These are phyloP conservation scores for Cardamine occulta DNA, from an alignment of 345 rosid genomes.

Conservation along the genomic window DNA sequence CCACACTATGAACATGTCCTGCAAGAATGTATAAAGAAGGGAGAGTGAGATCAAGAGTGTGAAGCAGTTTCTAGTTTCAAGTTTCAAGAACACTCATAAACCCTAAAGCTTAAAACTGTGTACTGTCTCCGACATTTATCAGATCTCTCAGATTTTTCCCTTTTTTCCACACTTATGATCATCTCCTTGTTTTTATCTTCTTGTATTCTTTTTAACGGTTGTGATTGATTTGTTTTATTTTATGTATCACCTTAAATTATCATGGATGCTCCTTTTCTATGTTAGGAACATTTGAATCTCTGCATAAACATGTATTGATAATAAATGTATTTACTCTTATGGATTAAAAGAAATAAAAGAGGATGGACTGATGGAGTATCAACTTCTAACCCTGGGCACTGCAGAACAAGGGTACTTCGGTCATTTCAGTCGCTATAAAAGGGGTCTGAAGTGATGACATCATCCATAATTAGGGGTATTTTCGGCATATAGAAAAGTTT, in stretches of 20 bases:
- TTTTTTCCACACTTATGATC: slow-evolving; percentile 34
- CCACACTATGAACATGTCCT: slow-evolving; percentile 44
- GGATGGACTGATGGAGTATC: neutral
- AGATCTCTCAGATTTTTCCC: slow-evolving; percentile 38
- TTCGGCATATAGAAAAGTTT: neutral
- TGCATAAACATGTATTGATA: neutral
- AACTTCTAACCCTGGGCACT: slow-evolving; percentile 10
- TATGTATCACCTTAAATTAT: slow-evolving; percentile 25
- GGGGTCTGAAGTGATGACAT: slow-evolving; percentile 22
- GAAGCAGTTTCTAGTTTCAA: slow-evolving; percentile 42
- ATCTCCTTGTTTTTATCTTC: slow-evolving; percentile 41
- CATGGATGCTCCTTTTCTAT: slow-evolving; percentile 24
- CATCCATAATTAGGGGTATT: slow-evolving; percentile 26
- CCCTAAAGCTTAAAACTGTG: slow-evolving; percentile 44
- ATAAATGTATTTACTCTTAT: neutral
- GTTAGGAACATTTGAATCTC: slow-evolving; percentile 5
- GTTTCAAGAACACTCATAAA: slow-evolving; percentile 43
- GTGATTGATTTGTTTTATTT: slow-evolving; percentile 39
- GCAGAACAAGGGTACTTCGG: neutral
- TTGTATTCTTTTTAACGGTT: slow-evolving; percentile 42
- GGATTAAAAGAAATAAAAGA: neutral
- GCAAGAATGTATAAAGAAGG: slow-evolving; percentile 42
- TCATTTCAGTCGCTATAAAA: neutral
- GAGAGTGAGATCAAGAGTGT: slow-evolving; percentile 37
- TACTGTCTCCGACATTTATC: slow-evolving; percentile 41